Conservation (phyloP, 257 asterid species). For the Solanum etuberosum region DNA sequence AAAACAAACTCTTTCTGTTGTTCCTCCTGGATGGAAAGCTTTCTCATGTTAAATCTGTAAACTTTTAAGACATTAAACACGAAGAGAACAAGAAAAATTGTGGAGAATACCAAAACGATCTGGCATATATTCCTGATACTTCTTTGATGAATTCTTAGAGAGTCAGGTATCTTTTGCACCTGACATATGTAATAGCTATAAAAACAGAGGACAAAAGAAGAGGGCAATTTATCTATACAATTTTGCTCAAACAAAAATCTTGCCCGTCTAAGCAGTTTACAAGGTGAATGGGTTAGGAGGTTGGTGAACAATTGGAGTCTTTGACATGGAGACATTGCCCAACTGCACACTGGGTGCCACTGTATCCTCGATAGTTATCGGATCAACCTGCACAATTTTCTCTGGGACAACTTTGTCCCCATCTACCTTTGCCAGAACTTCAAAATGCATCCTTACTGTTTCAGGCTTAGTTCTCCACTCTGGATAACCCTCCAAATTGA, state of each 20-base stretch:
- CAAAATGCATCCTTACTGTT: constrained; percentile 71
- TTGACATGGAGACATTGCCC: constrained; percentile 61
- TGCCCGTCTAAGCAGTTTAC: constrained; percentile 15
- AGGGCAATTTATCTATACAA: constrained; percentile 10
- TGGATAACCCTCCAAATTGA: constrained; percentile 39
- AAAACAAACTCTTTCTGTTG: not conserved
- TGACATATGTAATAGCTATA: not conserved
- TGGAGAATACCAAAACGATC: not conserved
- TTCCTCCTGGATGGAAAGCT: not conserved
- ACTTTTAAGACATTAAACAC: not conserved
- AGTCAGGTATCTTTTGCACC: not conserved
- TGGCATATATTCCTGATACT: constrained; percentile 2
- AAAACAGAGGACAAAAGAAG: not conserved
- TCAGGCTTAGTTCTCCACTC: constrained; percentile 79
- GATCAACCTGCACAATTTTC: constrained; percentile 70
- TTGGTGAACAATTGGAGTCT: constrained; percentile 38
- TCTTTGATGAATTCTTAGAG: not conserved
- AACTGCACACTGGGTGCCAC: constrained; percentile 31
- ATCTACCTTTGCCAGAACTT: constrained; percentile 83
- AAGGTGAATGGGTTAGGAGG: constrained; percentile 58
- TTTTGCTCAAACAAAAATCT: constrained; percentile 2
- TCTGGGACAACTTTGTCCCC: constrained; percentile 85
- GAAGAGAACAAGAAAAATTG: not conserved
- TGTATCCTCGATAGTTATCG: constrained; percentile 50
- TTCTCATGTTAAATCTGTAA: not conserved